Conservation (phyloP, 192 early-diverging fungal species). For the Coemansia nantahalensis region DNA sequence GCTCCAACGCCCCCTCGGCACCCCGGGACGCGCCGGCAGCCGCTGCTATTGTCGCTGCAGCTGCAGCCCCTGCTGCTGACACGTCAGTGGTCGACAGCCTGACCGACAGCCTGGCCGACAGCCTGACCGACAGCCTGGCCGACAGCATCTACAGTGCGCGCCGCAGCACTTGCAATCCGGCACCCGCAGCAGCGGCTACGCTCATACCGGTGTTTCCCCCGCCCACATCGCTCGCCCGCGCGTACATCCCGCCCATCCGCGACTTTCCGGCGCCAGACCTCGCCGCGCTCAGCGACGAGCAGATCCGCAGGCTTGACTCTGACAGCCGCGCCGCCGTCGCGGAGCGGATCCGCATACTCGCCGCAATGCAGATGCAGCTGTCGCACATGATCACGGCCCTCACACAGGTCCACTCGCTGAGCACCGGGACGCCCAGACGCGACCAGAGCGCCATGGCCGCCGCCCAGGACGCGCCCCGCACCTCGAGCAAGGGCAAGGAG, state of each 20-base stretch:
- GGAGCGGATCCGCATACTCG: constrained; percentile 63
- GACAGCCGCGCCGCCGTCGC: constrained; percentile 60
- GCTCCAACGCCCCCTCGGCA: too few species aligned
- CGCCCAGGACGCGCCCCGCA: not conserved
- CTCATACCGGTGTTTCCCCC: constrained; percentile 33
- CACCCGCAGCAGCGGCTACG: not conserved
- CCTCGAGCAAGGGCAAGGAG: constrained; percentile 17
- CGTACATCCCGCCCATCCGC: constrained; percentile 25
- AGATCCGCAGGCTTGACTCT: constrained; percentile 55
- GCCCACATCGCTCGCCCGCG: not conserved
- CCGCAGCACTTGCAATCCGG: not conserved
- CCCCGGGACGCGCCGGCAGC: too few species aligned
- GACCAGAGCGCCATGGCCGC: not conserved
- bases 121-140: too few species aligned
- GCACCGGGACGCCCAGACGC: not conserved
- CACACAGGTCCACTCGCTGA: constrained; percentile 41
- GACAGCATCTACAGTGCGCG: not conserved
- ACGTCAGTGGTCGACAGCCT: too few species aligned
- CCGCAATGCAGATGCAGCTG: constrained; percentile 62
- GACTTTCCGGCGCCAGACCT: constrained; percentile 49
- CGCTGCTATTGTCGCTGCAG: too few species aligned
- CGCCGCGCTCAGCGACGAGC: constrained; percentile 56
- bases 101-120: too few species aligned
- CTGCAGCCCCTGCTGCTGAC: too few species aligned
- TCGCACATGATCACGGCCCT: constrained; percentile 45